Conservation (phyloP, 164 flowering plant genomes). For the Sedum album region DNA sequence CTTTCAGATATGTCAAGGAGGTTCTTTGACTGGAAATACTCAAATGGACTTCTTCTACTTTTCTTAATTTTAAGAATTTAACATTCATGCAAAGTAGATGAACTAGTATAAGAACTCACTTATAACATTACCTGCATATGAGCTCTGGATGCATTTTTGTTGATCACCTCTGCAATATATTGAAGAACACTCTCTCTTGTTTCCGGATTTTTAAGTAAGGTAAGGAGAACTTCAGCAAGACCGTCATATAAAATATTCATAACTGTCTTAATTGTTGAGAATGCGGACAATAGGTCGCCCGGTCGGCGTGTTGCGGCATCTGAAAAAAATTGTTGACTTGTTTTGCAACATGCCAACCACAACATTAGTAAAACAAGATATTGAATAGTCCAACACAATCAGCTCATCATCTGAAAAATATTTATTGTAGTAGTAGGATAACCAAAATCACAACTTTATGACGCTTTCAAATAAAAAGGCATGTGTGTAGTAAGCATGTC, state of each 20-base stretch:
- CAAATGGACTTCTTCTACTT: neutral
- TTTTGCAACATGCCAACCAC: slow-evolving; percentile 11
- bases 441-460: neutral
- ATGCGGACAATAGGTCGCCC: slow-evolving; percentile 78
- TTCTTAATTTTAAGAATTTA: neutral
- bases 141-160: slow-evolving; percentile 77
- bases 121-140: slow-evolving; percentile 62
- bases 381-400: neutral
- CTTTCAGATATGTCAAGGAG: slow-evolving; percentile 1
- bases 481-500: neutral
- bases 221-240: slow-evolving; percentile 60
- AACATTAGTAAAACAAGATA: neutral
- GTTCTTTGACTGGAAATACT: neutral
- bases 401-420: neutral
- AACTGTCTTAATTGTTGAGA: slow-evolving; percentile 74
- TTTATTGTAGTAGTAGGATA: too few relatives aligned
- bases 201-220: slow-evolving; percentile 60
- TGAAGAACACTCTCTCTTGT: slow-evolving; percentile 76
- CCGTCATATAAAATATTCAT: slow-evolving; percentile 78
- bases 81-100: neutral
- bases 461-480: neutral
- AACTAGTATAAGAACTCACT: neutral
- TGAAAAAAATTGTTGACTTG: slow-evolving; percentile 88
- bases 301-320: slow-evolving; percentile 74
- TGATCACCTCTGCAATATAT: slow-evolving; percentile 83